phyloP scores from a whole-genome alignment of 306 rosid species.

The Luffa acutangula region DNA sequence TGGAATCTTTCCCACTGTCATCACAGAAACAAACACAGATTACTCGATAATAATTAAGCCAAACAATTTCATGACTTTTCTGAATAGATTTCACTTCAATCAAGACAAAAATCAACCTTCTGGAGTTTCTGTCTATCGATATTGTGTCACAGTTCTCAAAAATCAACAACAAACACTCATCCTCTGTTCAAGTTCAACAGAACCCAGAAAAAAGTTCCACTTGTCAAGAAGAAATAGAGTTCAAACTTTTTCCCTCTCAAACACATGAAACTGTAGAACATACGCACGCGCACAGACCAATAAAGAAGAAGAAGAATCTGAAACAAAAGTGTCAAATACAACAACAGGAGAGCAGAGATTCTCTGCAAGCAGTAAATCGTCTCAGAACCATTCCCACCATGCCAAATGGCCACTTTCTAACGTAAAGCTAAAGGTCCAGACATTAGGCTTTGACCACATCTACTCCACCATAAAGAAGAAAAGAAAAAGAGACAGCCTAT shows the following conservation, averaged over 20 bases:
- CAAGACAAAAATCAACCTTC: neutral
- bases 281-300: neutral
- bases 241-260: neutral
- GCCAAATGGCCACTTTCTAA: neutral
- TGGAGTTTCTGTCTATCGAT: neutral
- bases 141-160: neutral
- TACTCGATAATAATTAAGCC: neutral
- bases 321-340: neutral
- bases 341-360: neutral
- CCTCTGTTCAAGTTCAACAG: neutral
- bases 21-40: slow-evolving; percentile 5
- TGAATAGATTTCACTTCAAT: neutral
- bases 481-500: neutral
- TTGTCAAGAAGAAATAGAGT: neutral
- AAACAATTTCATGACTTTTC: neutral
- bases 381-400: neutral
- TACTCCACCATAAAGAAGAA: neutral
- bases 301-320: neutral
- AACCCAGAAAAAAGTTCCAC: neutral
- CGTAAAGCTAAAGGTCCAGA: neutral
- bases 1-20: slow-evolving; percentile 73
- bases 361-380: neutral
- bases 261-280: neutral
- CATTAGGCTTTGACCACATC: neutral
- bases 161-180: neutral